Conservation (phyloP, 1,284 basidiomycete species). For the Gymnopus androsaceus region DNA sequence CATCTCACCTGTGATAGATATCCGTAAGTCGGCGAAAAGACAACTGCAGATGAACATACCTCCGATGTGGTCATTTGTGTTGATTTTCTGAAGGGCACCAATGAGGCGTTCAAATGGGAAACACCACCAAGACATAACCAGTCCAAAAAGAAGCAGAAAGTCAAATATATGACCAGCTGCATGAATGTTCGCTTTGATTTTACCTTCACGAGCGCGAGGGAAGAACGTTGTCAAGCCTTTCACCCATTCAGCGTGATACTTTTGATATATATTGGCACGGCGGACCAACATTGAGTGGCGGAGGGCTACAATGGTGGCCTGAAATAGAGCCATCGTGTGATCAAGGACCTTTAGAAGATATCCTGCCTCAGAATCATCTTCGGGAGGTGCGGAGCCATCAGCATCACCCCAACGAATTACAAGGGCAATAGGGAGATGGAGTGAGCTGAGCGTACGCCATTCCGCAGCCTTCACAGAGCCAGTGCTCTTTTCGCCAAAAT, state of each 20-base stretch:
- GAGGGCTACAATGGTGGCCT: conserved; percentile 1
- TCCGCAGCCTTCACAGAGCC: conserved; percentile 39
- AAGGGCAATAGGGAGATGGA: conserved; percentile 34
- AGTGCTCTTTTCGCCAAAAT: conserved; percentile 30
- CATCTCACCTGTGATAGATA: conserved; percentile 23
- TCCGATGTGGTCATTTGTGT: conserved; percentile 17
- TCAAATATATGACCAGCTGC: conserved; percentile 22
- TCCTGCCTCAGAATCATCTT: too few species aligned
- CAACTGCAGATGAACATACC: background rate
- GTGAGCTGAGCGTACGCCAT: conserved; percentile 32
- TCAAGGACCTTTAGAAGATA: background rate
- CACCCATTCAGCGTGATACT: conserved; percentile 16
- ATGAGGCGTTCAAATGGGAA: conserved; percentile 27
- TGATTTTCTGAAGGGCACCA: conserved; percentile 22
- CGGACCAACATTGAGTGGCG: conserved; percentile 7
- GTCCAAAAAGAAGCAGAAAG: conserved; percentile 23
- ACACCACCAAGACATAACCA: conserved; percentile 24
- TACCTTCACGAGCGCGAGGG: conserved; percentile 20
- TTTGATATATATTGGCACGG: conserved; percentile 15
- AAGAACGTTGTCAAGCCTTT: conserved; percentile 11
- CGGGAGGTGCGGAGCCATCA: too few species aligned
- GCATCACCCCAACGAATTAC: conserved; percentile 29
- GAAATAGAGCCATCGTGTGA: conserved; percentile 13
- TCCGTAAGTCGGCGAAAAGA: background rate
- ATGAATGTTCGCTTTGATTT: conserved; percentile 24